Evolutionary conservation across 2,329 filamentous ascomycete genomes (phyloP).

Genomic region (Sclerotinia spermophila): DNA sequence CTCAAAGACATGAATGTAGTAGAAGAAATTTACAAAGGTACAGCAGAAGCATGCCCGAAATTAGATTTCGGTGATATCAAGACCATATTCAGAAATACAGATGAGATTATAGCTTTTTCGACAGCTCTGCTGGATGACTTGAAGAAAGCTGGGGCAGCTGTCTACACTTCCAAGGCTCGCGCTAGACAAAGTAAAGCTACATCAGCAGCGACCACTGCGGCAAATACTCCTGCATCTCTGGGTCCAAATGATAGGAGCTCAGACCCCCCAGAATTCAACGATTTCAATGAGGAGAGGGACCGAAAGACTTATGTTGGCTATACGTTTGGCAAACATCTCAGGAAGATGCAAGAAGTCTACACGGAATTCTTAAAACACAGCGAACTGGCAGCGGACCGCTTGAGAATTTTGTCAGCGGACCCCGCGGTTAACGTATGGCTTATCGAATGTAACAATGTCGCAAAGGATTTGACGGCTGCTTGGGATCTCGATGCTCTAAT

Average conservation of each 20-base stretch:
- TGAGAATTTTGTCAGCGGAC: constrained; percentile 61
- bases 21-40: constrained; percentile 96
- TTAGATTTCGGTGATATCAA: constrained; percentile 82
- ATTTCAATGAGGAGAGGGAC: constrained; percentile 36
- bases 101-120: constrained; percentile 86
- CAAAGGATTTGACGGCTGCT: constrained; percentile 84
- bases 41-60: constrained; percentile 75
- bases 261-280: constrained; percentile 30
- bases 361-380: constrained; percentile 62
- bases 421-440: constrained; percentile 76
- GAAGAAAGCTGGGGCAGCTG: constrained; percentile 72
- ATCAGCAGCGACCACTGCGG: constrained; percentile 13
- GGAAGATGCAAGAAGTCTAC: constrained; percentile 57
- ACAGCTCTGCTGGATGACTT: constrained; percentile 73
- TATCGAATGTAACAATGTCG: constrained; percentile 86
- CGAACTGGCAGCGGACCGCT: constrained; percentile 57
- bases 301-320: constrained; percentile 34
- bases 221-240: constrained; percentile 21
- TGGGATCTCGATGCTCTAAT: constrained; percentile 96
- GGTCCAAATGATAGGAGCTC: constrained; percentile 28
- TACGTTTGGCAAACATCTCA: constrained; percentile 46
- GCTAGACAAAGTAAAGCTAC: constrained; percentile 41
- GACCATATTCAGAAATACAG: constrained; percentile 86
- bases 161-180: constrained; percentile 58
- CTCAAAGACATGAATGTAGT: constrained; percentile 95